A percentile compares a stretch with the other conserved stretches of the same genome.
phyloP scores from a whole-genome alignment of 805 yeast genomes.

The Wickerhamomyces sydowiorum region DNA sequence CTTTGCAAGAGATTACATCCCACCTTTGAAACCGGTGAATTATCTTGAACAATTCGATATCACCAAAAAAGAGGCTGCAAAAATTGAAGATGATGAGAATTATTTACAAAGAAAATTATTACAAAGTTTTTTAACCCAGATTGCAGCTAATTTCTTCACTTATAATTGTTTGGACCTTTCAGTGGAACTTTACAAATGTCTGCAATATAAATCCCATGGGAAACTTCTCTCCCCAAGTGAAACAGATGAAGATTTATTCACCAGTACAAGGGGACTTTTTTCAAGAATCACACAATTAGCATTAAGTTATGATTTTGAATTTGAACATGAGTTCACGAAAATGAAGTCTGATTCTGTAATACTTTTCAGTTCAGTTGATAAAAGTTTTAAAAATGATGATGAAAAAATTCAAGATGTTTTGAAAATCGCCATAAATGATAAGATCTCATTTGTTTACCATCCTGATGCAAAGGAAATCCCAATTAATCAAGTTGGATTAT shows the following conservation, averaged over 20 bases:
- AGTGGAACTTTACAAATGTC: constrained; percentile 20
- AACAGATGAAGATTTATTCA: constrained; percentile 16
- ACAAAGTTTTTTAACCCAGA: constrained; percentile 53
- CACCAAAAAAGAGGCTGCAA: constrained; percentile 32
- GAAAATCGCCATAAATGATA: constrained; percentile 31
- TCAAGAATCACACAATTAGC: constrained; percentile 45
- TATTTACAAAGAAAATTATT: constrained; percentile 61
- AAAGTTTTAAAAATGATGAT: constrained; percentile 25
- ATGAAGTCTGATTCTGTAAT: constrained; percentile 30
- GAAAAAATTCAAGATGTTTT: constrained; percentile 30
- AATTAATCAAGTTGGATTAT: constrained; percentile 27
- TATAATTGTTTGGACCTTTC: constrained; percentile 22
- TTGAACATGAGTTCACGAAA: constrained; percentile 33
- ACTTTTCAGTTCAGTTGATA: constrained; percentile 34
- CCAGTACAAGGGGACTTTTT: constrained; percentile 27
- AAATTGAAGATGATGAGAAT: constrained; percentile 48
- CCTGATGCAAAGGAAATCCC: constrained; percentile 25
- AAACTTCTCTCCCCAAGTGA: constrained; percentile 2
- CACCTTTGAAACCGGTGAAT: constrained; percentile 37
- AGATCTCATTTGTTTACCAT: constrained; percentile 21
- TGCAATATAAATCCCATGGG: constrained; percentile 12
- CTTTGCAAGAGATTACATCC: constrained; percentile 54
- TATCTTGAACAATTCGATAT: constrained; percentile 25
- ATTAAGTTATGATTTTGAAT: constrained; percentile 60
- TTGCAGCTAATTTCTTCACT: constrained; percentile 35